These are phyloP conservation scores for Vitis hybrid DNA, from an alignment of 177 flowering plant genomes.

Conservation along the genomic window DNA sequence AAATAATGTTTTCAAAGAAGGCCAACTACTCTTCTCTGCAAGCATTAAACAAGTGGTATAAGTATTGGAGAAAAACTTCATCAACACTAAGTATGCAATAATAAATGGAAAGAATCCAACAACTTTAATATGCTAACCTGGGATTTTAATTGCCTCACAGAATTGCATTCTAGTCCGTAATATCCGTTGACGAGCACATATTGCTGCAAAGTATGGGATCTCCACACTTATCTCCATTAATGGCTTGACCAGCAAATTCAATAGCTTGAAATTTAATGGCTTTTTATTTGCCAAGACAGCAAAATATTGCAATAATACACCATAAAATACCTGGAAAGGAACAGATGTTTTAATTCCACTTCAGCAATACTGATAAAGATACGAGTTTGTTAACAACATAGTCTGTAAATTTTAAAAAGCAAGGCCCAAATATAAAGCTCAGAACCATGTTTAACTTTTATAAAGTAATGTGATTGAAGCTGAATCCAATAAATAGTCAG, in stretches of 20 bases:
- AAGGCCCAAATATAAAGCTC: too few relatives aligned
- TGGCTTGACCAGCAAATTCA: constrained; percentile 83
- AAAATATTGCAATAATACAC: constrained; percentile 83
- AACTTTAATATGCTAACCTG: constrained; percentile 42
- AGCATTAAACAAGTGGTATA: neutral
- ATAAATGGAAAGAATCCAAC: neutral
- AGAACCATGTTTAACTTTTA: too few relatives aligned
- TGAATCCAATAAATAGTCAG: too few relatives aligned
- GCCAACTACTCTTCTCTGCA: constrained; percentile 85
- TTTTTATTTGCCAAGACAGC: constrained; percentile 67
- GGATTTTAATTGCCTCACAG: constrained; percentile 61
- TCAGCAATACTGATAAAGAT: neutral
- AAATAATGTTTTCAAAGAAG: constrained; percentile 76
- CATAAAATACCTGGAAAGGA: constrained; percentile 79
- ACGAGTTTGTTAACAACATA: neutral
- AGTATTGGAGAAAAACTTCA: neutral
- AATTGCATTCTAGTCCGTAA: constrained; percentile 53
- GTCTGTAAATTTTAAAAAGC: neutral
- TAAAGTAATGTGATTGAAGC: too few relatives aligned
- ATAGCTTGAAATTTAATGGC: constrained; percentile 69
- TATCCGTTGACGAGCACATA: constrained; percentile 89
- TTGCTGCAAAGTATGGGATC: constrained; percentile 89
- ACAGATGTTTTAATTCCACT: neutral
- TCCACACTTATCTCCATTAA: constrained; percentile 85
- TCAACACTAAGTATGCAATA: neutral